phyloP scores from a whole-genome alignment of 495 filamentous ascomycete species.

The Penicillium verhagenii region DNA sequence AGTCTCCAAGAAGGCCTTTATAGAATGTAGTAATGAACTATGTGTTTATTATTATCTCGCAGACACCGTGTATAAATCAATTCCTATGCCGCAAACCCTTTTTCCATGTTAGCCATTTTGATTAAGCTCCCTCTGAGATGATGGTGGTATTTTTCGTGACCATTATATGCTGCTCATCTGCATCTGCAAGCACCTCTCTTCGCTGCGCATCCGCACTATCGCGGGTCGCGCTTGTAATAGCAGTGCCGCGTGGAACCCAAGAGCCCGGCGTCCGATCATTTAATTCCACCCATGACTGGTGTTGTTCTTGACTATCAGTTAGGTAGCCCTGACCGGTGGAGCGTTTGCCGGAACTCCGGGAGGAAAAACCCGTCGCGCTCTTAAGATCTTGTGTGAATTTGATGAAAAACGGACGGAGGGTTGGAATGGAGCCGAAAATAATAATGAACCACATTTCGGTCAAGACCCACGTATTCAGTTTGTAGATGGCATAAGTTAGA shows the following conservation, averaged over 20 bases:
- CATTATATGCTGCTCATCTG: slow-evolving; percentile 1
- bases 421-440: slow-evolving; percentile 30
- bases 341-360: neutral
- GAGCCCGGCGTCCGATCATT: neutral
- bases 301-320: slow-evolving; percentile 1
- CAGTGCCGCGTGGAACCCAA: slow-evolving; percentile 1
- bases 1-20: too few species aligned
- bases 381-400: slow-evolving; percentile 20
- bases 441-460: slow-evolving; percentile 33
- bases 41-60: too few species aligned
- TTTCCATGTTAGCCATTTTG: neutral
- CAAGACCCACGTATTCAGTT: slow-evolving; percentile 27
- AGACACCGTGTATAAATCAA: neutral
- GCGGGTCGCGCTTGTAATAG: neutral
- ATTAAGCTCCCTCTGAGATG: neutral
- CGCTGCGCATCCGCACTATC: neutral
- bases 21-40: too few species aligned
- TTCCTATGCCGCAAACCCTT: too few species aligned
- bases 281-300: slow-evolving; percentile 12
- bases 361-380: slow-evolving; percentile 7
- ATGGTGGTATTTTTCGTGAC: slow-evolving; percentile 8
- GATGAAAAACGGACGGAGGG: slow-evolving; percentile 23
- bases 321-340: neutral
- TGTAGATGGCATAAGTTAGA: slow-evolving; percentile 20
- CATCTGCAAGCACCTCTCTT: neutral